These are phyloP conservation scores for Massarina eburnea DNA, from an alignment of 2,329 filamentous ascomycete species.

Conservation along the genomic window DNA sequence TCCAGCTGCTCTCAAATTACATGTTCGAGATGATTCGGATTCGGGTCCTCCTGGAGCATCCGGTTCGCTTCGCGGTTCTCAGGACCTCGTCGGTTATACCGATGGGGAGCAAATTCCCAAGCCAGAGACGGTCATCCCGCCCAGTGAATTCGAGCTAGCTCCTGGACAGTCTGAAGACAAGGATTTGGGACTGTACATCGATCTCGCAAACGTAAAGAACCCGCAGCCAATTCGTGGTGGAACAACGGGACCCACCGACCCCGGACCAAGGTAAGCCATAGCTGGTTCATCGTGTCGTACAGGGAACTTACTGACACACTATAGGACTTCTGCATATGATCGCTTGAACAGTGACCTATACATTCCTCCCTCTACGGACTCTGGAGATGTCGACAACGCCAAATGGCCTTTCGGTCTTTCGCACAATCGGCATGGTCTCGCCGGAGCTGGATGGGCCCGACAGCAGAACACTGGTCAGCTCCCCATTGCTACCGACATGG, in stretches of 20 bases:
- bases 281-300: not conserved
- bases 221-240: conserved; percentile 46
- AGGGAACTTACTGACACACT: conserved; percentile 8
- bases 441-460: conserved; percentile 45
- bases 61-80: conserved; percentile 39
- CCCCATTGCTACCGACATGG: conserved; percentile 45
- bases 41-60: conserved; percentile 35
- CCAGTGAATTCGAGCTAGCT: conserved; percentile 40
- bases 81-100: conserved; percentile 36
- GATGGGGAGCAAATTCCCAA: conserved; percentile 34
- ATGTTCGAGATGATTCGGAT: conserved; percentile 10
- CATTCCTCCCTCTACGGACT: conserved; percentile 43
- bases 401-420: conserved; percentile 48
- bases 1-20: not conserved
- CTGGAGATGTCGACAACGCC: conserved; percentile 42
- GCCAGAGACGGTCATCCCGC: conserved; percentile 33
- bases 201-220: conserved; percentile 42
- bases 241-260: conserved; percentile 42
- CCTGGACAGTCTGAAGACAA: conserved; percentile 40
- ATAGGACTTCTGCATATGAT: conserved; percentile 38
- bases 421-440: conserved; percentile 44
- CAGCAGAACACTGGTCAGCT: conserved; percentile 45
- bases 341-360: conserved; percentile 45
- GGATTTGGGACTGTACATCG: conserved; percentile 44
- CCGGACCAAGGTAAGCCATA: conserved; percentile 32